Conservation (phyloP, 495 filamentous ascomycete genomes). For the Bathelium albidoporum region DNA sequence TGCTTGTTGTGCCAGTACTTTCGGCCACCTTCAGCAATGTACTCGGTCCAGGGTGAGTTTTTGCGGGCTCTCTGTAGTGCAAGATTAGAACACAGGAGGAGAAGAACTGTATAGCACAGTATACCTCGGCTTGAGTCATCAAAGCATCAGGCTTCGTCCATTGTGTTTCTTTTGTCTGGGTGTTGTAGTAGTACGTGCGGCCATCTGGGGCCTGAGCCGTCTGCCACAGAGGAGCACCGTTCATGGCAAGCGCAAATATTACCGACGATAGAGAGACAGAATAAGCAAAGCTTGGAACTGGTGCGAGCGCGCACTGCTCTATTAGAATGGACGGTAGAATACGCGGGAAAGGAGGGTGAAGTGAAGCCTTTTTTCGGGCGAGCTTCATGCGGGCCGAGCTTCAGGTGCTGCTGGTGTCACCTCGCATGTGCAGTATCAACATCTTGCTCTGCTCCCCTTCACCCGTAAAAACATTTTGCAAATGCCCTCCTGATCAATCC, state of each 20-base stretch:
- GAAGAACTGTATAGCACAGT: conserved; percentile 16
- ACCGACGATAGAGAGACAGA: background rate
- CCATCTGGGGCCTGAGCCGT: conserved; percentile 78
- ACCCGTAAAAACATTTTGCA: background rate
- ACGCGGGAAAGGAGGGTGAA: too few species aligned
- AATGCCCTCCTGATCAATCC: background rate
- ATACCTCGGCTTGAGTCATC: conserved; percentile 79
- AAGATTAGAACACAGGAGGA: background rate
- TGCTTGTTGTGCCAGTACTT: conserved; percentile 94
- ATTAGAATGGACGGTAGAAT: too few species aligned
- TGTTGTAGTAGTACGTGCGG: conserved; percentile 87
- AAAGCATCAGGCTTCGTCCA: conserved; percentile 89
- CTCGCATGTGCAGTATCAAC: background rate
- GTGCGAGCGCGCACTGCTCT: too few species aligned
- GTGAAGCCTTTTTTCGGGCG: background rate
- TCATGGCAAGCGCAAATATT: conserved; percentile 41
- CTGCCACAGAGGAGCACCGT: conserved; percentile 61
- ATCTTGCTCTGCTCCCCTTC: too few species aligned
- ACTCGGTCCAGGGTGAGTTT: conserved; percentile 71
- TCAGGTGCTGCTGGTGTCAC: background rate
- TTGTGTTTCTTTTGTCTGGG: conserved; percentile 74
- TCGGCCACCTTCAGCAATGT: conserved; percentile 71
- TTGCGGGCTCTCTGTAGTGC: background rate
- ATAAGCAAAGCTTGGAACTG: too few species aligned
- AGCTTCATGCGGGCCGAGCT: background rate